A percentile compares a stretch with the other conserved stretches of the same genome.
Evolutionary conservation across 495 filamentous ascomycete species (phyloP).

Genomic region (Penicillium turbatum): DNA sequence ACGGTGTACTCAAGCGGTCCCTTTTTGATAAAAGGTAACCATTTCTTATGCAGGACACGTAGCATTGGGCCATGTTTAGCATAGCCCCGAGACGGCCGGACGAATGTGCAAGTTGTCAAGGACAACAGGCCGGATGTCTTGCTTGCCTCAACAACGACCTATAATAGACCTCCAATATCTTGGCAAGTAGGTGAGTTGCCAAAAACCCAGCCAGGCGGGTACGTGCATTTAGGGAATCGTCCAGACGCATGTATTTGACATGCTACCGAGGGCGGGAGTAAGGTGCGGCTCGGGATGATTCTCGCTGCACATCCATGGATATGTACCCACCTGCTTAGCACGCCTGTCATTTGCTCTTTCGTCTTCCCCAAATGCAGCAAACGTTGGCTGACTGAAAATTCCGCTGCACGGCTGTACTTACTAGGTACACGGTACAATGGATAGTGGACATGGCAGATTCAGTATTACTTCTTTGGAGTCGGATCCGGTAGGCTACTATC

Average conservation of each 20-base stretch:
- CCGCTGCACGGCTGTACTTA: neutral
- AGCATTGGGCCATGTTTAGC: neutral
- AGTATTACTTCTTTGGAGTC: too few species aligned
- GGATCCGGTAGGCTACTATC: too few species aligned
- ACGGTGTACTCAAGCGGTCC: conserved; percentile 10
- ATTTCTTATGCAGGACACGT: conserved; percentile 9
- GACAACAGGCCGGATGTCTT: neutral
- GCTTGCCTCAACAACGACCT: neutral
- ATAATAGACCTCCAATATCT: neutral
- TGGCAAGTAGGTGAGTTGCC: neutral
- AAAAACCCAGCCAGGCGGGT: neutral
- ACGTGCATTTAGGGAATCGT: neutral
- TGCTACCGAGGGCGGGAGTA: neutral
- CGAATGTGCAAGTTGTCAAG: neutral
- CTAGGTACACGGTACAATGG: neutral
- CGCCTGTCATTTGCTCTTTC: neutral
- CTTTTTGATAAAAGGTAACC: neutral
- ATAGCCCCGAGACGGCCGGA: neutral
- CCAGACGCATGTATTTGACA: neutral
- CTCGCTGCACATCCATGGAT: neutral
- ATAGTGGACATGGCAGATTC: neutral
- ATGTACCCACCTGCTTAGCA: neutral
- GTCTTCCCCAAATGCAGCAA: neutral
- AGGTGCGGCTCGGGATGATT: conserved; percentile 1
- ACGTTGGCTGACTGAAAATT: neutral